These are phyloP conservation scores for Alloteropsis semialata DNA, from an alignment of 176 grass and related monocot species.

Conservation along the genomic window DNA sequence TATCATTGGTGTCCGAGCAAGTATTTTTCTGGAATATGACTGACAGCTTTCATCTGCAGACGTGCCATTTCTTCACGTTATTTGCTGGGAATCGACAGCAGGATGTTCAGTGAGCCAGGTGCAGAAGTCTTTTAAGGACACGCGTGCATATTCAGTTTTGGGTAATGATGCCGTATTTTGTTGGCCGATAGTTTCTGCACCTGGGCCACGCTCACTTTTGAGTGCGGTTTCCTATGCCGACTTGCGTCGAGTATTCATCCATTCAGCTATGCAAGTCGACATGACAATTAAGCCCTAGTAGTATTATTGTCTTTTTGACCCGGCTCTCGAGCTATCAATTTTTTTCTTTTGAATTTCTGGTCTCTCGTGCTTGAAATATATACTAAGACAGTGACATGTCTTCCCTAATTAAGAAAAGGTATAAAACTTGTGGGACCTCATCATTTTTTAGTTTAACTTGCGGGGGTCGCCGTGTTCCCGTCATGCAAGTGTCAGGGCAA, in stretches of 20 bases:
- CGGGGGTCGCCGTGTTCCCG: neutral
- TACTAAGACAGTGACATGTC: neutral
- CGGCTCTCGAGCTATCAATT: neutral
- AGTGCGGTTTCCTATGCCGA: neutral
- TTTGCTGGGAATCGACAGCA: neutral
- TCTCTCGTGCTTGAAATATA: neutral
- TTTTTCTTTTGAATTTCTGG: neutral
- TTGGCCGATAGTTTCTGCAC: neutral
- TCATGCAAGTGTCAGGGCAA: constrained; percentile 3
- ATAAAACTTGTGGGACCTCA: neutral
- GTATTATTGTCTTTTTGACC: neutral
- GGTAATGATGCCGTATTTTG: neutral
- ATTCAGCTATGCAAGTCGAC: neutral
- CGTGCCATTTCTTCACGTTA: neutral
- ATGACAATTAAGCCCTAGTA: neutral
- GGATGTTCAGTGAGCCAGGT: neutral
- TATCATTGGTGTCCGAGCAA: neutral
- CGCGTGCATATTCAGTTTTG: neutral
- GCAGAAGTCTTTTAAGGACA: neutral
- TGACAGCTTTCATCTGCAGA: neutral
- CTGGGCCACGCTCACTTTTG: neutral
- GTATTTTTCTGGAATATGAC: neutral
- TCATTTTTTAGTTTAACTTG: neutral
- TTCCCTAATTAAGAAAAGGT: neutral
- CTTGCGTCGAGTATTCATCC: neutral